Conservation (phyloP, 495 filamentous ascomycete species). For the Schizothecium vesticola region DNA sequence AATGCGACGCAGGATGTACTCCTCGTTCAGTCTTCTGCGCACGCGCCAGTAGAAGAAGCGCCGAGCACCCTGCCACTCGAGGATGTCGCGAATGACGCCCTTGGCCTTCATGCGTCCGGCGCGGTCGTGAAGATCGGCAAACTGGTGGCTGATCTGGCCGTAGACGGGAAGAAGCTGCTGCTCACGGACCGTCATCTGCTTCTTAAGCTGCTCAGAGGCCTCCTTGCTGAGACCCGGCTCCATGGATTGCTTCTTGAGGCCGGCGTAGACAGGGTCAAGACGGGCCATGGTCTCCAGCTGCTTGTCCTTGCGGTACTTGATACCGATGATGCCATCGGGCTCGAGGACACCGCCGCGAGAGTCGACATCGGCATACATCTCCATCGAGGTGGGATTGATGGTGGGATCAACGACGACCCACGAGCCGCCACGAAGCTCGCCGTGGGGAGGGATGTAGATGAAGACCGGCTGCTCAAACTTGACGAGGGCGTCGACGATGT, state of each 20-base stretch:
- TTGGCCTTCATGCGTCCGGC: constrained; percentile 98
- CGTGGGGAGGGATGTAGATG: constrained; percentile 95
- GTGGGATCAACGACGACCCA: constrained; percentile 99
- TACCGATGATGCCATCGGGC: constrained; percentile 94
- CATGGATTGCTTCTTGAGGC: constrained; percentile 69
- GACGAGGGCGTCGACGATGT: constrained; percentile 96
- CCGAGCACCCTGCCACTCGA: constrained; percentile 83
- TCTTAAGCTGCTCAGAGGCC: constrained; percentile 70
- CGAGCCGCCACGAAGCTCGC: constrained; percentile 96
- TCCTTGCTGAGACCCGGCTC: constrained; percentile 66
- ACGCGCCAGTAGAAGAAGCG: constrained; percentile 99
- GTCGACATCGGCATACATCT: constrained; percentile 99
- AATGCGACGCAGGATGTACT: constrained; percentile 90
- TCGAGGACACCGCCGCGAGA: constrained; percentile 94
- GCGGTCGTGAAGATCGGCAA: constrained; percentile 95
- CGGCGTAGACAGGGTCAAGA: constrained; percentile 75
- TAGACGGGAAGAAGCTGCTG: constrained; percentile 87
- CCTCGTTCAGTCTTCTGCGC: constrained; percentile 92
- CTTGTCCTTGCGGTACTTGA: constrained; percentile 97
- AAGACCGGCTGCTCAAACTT: constrained; percentile 98
- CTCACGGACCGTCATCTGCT: constrained; percentile 81
- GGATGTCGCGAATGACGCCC: constrained; percentile 75
- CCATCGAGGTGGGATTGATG: constrained; percentile 94
- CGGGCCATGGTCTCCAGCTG: constrained; percentile 98
- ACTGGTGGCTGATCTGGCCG: constrained; percentile 86